Evolutionary conservation across 306 rosid genomes (phyloP), one percentile per base, ranked within the genome.

Genomic region (Castanea crenata): DNA sequence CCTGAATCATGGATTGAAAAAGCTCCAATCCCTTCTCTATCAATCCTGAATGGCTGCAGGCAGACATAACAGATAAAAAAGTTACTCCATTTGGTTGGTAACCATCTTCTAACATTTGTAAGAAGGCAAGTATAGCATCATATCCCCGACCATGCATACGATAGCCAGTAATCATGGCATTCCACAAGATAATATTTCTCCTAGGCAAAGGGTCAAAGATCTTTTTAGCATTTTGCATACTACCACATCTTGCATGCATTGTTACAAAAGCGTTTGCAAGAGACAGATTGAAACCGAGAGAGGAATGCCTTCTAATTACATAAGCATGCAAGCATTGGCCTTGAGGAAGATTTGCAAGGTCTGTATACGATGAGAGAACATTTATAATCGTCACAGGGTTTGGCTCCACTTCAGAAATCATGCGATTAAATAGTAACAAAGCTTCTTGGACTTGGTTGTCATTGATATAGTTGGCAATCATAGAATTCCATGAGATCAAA

Each of bases 41-140:
- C 62, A 80, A 65, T 59, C 88, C 91, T 14, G 83, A 85, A 73
- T 87, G 91, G 76, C 91, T 85, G 80, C 91, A 85, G 51, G 87
- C 87, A 74, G 91, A 87, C 78, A 21, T 21, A 80, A 82, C 76
- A 63, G 91, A 83, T 5, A 75, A 61, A 51, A 85, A 87, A 31
- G 91, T 82, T 27, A 55, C 68, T 29, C 78, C 75, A 54, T 82
- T 75, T 75, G 91, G 87, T 65, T 49, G 71, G 62, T 82, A 71
- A 70, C 87, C 87, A 25, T 85, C 83, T 59, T 71, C 81, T 74
- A 85, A 25, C 88, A 85, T 82, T 46, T 44, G 20, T 8, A 69
- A 73, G 55, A 87, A 80, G 19, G 77, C 74, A 80, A 19, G 73
- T 74, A 78, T 67, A 71, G 91, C 85, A 63, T 87, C 88, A 4